Conservation (phyloP, 176 grass and related monocot genomes). For the Avena atlantica region DNA sequence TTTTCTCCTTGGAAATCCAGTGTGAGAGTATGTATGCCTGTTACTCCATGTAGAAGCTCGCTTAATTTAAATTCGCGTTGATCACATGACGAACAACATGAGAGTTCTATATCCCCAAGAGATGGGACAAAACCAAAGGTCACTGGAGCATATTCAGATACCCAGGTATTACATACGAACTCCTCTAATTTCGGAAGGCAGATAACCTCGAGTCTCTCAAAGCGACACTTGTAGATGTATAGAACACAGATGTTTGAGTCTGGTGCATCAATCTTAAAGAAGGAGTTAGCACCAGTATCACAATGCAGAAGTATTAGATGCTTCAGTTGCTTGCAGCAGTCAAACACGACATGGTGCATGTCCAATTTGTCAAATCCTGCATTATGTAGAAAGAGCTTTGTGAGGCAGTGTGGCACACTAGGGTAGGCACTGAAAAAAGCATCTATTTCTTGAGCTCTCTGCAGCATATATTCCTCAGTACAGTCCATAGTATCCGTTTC, state of each 20-base stretch:
- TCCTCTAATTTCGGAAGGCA: background rate
- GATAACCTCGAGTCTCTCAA: background rate
- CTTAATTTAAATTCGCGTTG: background rate
- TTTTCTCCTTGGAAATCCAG: slow-evolving; percentile 32
- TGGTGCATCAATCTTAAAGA: slow-evolving; percentile 16
- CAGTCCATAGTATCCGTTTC: no score
- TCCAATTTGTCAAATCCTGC: background rate
- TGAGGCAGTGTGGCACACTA: background rate
- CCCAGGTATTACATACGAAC: background rate
- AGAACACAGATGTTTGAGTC: background rate
- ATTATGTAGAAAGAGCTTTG: background rate
- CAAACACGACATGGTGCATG: background rate
- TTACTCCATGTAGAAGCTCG: slow-evolving; percentile 1
- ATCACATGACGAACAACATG: background rate
- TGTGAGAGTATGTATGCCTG: background rate
- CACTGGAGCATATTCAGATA: background rate
- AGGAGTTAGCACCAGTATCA: background rate
- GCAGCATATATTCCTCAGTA: background rate
- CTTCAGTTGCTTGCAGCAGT: background rate
- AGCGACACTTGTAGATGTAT: background rate
- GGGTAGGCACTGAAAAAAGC: background rate
- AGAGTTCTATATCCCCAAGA: background rate
- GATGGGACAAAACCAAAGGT: background rate
- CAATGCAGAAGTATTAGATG: background rate
- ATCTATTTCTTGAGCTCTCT: background rate